Evolutionary conservation across 2,329 filamentous ascomycete genomes (phyloP), one percentile per base, ranked within the genome.

Genomic region (Lachnellula subtilissima): DNA sequence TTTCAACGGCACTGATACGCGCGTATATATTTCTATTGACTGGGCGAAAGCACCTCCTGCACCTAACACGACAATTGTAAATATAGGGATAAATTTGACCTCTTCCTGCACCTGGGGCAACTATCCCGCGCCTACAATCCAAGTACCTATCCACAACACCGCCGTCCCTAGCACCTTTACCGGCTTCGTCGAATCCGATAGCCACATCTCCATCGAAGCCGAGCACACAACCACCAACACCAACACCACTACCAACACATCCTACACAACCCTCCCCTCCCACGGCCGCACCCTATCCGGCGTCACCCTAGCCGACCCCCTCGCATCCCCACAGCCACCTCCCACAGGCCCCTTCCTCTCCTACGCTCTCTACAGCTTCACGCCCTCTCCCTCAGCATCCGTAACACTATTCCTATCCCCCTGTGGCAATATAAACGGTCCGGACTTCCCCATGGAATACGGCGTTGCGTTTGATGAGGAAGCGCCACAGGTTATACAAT

Each of bases 161-260:
- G 65, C 68, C 1, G 65, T 81, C 1, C 78, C 84, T 0, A 65
- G 71, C 1, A 74, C 72, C 53, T 87, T 86, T 69, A 56, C 71
- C 32, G 85, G 85, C 3, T 87, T 85, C 59, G 75, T 87, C 47
- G 85, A 88, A 69, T 79, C 79, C 0, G 83, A 87, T 62, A 72
- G 74, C n/a, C 73, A 78, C 52, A 72, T 84, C 22, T 71, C 81
- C 12, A 82, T 85, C 48, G 77, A 83, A 57, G 81, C 76, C 0
- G 73, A 76, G 1, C 76, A 84, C 59, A 79, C 65, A 22, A 22
- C 22, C 22, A 67, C 69, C 2, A 77, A 68, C 71, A 80, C 67
- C 67, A 73, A 63, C 68, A 78, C 58, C 54, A 73, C 53, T 60
- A 59, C 66, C 1, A 63, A 65, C 15, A 67, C 71, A 1, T 59